phyloP scores from a whole-genome alignment of 2,329 filamentous ascomycete genomes.

The Cucurbitaria berberidis region DNA sequence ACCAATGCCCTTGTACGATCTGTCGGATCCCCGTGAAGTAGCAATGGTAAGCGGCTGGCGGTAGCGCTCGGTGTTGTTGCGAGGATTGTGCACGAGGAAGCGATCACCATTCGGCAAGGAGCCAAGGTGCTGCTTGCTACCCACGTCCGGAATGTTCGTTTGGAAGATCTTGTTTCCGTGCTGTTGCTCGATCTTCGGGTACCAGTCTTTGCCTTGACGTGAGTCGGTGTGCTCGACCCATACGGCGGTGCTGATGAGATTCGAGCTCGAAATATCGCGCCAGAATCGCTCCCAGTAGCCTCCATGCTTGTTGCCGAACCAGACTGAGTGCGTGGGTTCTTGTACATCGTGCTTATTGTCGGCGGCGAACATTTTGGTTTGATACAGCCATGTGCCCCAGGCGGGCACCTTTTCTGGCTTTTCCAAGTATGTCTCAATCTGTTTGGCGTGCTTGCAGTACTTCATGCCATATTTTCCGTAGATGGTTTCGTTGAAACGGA shows the following conservation, averaged over 20 bases:
- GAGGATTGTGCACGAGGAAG: conserved; percentile 17
- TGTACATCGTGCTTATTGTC: conserved; percentile 17
- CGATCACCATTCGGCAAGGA: conserved; percentile 9
- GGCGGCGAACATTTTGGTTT: conserved; percentile 16
- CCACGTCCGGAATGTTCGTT: conserved; percentile 20
- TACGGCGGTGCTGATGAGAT: conserved; percentile 14
- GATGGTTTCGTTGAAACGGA: conserved; percentile 18
- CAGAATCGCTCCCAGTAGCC: conserved; percentile 22
- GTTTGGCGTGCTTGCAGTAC: conserved; percentile 15
- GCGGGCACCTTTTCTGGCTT: conserved; percentile 16
- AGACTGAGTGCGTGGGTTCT: conserved; percentile 18
- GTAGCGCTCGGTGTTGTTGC: conserved; percentile 12
- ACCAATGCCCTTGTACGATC: conserved; percentile 14
- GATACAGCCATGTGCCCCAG: conserved; percentile 19
- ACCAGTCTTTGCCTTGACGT: conserved; percentile 10
- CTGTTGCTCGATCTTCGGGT: conserved; percentile 10
- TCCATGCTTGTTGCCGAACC: conserved; percentile 8
- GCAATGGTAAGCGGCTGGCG: conserved; percentile 19
- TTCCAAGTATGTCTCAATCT: conserved; percentile 18
- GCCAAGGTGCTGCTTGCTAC: conserved; percentile 17
- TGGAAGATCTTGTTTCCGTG: conserved; percentile 14
- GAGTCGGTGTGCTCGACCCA: conserved; percentile 15
- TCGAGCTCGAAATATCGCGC: conserved; percentile 14
- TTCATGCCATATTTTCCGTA: conserved; percentile 21
- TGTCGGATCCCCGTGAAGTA: conserved; percentile 3